These are phyloP conservation scores for Cercospora zeae-maydis DNA, from an alignment of 2,329 filamentous ascomycete genomes.

Conservation along the genomic window DNA sequence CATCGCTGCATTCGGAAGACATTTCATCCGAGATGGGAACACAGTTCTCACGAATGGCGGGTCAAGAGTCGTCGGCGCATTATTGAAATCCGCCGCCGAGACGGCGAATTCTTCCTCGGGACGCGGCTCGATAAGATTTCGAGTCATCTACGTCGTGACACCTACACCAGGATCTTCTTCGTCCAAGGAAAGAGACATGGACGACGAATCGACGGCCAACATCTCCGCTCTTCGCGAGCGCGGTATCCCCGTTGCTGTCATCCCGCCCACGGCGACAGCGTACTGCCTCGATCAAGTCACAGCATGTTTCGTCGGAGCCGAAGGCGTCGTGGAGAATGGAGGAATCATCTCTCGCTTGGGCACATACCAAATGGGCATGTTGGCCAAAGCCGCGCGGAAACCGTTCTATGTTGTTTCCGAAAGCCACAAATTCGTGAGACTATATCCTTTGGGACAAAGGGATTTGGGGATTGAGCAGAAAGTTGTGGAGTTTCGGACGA, in stretches of 20 bases:
- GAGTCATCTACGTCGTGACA: conserved; percentile 65
- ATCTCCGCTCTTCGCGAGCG: conserved; percentile 66
- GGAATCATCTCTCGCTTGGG: conserved; percentile 88
- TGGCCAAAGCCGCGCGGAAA: conserved; percentile 69
- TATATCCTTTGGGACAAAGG: conserved; percentile 77
- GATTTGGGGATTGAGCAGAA: conserved; percentile 77
- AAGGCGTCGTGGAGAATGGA: conserved; percentile 91
- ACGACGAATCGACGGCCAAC: conserved; percentile 47
- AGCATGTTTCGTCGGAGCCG: conserved; percentile 63
- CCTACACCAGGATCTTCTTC: conserved; percentile 56
- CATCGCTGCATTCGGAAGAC: conserved; percentile 74
- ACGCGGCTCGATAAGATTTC: conserved; percentile 65
- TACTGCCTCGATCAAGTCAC: conserved; percentile 75
- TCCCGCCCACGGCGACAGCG: conserved; percentile 70
- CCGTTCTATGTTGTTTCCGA: conserved; percentile 90
- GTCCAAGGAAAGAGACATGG: conserved; percentile 31
- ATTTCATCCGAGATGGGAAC: conserved; percentile 72
- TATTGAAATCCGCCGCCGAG: conserved; percentile 71
- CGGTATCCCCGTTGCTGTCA: conserved; percentile 78
- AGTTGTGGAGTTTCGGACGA: conserved; percentile 68
- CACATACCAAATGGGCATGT: conserved; percentile 76
- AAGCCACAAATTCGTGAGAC: conserved; percentile 91
- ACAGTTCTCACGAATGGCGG: conserved; percentile 90
- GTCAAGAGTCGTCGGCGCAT: conserved; percentile 73
- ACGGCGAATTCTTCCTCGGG: conserved; percentile 45